phyloP scores from a whole-genome alignment of 306 rosid genomes.

The Castanopsis chinensis region DNA sequence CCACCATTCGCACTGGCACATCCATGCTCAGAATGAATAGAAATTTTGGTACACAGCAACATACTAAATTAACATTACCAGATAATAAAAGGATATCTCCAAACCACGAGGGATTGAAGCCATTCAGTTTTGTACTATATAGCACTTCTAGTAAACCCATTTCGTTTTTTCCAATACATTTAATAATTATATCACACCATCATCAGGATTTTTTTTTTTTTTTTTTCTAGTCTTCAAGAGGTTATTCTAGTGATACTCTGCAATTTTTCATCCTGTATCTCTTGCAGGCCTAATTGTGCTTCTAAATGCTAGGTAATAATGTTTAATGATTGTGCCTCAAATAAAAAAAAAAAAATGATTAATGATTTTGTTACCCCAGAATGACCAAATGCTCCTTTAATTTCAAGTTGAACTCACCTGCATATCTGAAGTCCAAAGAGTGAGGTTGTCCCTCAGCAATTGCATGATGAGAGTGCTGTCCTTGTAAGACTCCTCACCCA shows the following conservation, averaged over 20 bases:
- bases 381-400: neutral
- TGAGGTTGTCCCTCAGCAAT: conserved; percentile 79
- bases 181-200: neutral
- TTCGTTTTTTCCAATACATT: neutral
- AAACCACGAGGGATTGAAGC: neutral
- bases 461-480: conserved; percentile 91
- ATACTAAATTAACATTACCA: neutral
- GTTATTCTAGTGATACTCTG: neutral
- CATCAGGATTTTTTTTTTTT: neutral
- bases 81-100: neutral
- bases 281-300: neutral
- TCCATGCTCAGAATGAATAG: neutral
- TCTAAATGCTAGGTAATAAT: neutral
- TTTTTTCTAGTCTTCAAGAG: neutral
- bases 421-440: conserved; percentile 85
- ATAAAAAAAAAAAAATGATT: too few species aligned
- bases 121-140: neutral
- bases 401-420: conserved; percentile 43
- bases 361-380: neutral
- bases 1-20: neutral
- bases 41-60: neutral
- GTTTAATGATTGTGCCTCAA: neutral
- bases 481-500: conserved; percentile 86
- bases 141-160: neutral
- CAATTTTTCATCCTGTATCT: neutral